These are phyloP conservation scores for Phytophthora brassicae DNA, from an alignment of 352 stramenopile genomes.

Conservation along the genomic window DNA sequence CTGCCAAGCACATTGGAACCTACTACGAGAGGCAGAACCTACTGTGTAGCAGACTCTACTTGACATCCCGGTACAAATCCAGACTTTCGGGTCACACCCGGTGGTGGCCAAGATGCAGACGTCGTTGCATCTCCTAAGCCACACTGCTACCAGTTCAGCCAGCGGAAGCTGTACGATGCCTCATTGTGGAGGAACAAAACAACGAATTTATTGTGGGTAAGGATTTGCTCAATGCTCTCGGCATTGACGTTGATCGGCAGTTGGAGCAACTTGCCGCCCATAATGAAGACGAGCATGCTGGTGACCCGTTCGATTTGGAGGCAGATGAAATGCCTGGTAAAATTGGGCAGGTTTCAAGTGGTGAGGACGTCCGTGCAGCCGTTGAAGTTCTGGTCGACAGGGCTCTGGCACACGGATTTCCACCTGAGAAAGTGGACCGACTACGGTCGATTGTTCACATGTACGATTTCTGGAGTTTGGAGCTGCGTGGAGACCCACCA, in stretches of 20 bases:
- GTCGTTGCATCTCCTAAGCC: not conserved
- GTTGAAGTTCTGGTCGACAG: too few relatives aligned
- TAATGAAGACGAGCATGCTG: too few relatives aligned
- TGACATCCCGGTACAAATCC: too few relatives aligned
- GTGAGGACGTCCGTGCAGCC: too few relatives aligned
- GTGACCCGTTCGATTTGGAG: too few relatives aligned
- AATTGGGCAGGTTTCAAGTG: too few relatives aligned
- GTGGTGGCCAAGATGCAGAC: constrained; percentile 1
- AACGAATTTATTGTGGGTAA: constrained; percentile 13
- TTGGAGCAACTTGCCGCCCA: too few relatives aligned
- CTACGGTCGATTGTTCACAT: too few relatives aligned
- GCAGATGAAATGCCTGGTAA: too few relatives aligned
- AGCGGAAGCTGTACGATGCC: not conserved
- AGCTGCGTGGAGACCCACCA: constrained; percentile 2
- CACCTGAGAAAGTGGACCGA: too few relatives aligned
- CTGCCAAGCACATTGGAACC: not conserved
- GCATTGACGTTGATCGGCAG: constrained; percentile 3
- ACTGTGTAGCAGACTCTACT: too few relatives aligned
- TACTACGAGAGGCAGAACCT: not conserved
- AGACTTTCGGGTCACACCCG: not conserved
- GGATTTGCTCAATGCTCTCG: constrained; percentile 1
- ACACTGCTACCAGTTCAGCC: constrained; percentile 2
- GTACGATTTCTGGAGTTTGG: not conserved
- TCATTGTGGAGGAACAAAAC: constrained; percentile 7
- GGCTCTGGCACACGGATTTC: too few relatives aligned